Conservation (phyloP, 768 basidiomycete species). For the Serendipita indica region DNA sequence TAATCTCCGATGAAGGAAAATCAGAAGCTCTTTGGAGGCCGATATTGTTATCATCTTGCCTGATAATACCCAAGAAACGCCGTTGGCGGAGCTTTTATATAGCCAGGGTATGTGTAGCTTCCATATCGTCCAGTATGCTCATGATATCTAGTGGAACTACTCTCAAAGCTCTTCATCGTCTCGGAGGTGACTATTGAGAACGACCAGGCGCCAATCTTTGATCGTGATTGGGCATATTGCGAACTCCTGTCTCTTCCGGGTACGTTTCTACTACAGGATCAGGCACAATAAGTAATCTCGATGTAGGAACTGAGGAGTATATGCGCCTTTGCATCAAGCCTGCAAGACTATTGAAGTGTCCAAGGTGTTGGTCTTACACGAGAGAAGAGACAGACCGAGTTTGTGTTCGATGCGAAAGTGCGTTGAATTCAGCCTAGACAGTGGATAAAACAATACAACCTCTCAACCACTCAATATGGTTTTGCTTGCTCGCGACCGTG, state of each 20-base stretch:
- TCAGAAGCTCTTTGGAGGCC: slow-evolving; percentile 66
- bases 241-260: slow-evolving; percentile 33
- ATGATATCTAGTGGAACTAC: too few relatives aligned
- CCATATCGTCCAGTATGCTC: not conserved
- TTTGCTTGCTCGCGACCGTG: slow-evolving; percentile 7
- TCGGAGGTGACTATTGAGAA: slow-evolving; percentile 42
- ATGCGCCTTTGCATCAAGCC: slow-evolving; percentile 45
- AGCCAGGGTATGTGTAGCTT: not conserved
- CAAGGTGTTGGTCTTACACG: slow-evolving; percentile 79
- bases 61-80: slow-evolving; percentile 19
- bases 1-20: slow-evolving; percentile 29
- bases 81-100: slow-evolving; percentile 12
- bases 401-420: slow-evolving; percentile 48
- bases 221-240: slow-evolving; percentile 35
- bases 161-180: slow-evolving; percentile 69
- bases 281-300: slow-evolving; percentile 21
- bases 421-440: slow-evolving; percentile 5
- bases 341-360: slow-evolving; percentile 55
- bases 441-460: not conserved
- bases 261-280: slow-evolving; percentile 19
- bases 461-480: not conserved
- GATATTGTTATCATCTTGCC: slow-evolving; percentile 50
- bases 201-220: not conserved
- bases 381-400: slow-evolving; percentile 35
- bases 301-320: slow-evolving; percentile 16